A percentile compares a stretch with the other conserved stretches of the same genome.
phyloP scores from a whole-genome alignment of 139 green algal species.

The Coelastrella sp. region DNA sequence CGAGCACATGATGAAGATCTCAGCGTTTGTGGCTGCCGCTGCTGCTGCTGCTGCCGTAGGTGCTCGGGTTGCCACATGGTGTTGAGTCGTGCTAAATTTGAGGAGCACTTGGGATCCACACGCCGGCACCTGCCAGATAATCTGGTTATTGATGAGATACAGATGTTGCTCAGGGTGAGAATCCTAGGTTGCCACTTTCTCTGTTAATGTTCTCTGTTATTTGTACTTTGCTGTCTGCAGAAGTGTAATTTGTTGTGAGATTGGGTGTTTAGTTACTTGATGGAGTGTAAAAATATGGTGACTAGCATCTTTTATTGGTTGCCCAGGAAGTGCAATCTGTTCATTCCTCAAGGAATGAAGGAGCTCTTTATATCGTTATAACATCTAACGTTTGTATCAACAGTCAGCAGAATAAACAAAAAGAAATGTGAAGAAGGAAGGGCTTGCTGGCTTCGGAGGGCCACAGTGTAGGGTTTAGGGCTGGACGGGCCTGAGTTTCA shows the following conservation, averaged over 20 bases:
- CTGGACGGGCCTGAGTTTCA: not conserved
- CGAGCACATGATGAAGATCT: not conserved
- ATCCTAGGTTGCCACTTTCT: not conserved
- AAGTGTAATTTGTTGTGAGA: not conserved
- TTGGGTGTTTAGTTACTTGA: too few relatives aligned
- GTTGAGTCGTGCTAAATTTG: not conserved
- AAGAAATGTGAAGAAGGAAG: too few relatives aligned
- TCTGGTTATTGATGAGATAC: not conserved
- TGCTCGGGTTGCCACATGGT: not conserved
- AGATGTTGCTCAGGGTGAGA: slow-evolving; percentile 4
- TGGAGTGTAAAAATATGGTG: too few relatives aligned
- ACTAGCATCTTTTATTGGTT: too few relatives aligned
- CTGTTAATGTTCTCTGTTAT: not conserved
- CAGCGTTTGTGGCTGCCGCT: not conserved
- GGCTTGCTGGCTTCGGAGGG: not conserved
- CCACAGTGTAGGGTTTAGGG: not conserved
- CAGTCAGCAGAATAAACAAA: too few relatives aligned
- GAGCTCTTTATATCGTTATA: too few relatives aligned
- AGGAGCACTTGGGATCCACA: not conserved
- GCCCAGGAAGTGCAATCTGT: too few relatives aligned
- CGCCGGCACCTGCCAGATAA: not conserved
- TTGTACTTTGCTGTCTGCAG: not conserved
- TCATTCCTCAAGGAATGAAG: too few relatives aligned
- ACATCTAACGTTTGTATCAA: too few relatives aligned
- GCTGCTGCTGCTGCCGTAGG: not conserved